A percentile compares a stretch with the other conserved stretches of the same genome.
phyloP scores from a whole-genome alignment of 192 early-diverging fungal species.

The Coemansia interrupta region DNA sequence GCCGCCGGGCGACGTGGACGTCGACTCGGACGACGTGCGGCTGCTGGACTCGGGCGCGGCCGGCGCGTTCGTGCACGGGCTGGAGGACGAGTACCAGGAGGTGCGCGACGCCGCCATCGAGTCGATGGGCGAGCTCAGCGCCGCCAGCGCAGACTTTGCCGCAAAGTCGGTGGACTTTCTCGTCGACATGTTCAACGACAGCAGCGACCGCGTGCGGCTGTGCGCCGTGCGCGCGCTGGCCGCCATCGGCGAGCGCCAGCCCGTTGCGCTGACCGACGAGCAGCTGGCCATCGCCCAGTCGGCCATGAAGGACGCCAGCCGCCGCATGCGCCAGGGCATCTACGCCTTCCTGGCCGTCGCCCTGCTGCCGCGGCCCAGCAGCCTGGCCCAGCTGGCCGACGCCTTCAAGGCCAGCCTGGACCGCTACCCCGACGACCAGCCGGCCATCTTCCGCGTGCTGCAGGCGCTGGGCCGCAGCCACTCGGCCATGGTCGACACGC shows the following conservation, averaged over 20 bases:
- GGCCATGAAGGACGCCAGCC: conserved; percentile 74
- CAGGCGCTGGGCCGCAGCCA: conserved; percentile 63
- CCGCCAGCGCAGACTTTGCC: conserved; percentile 68
- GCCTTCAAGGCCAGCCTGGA: conserved; percentile 63
- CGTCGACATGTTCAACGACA: conserved; percentile 98
- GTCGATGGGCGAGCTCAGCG: conserved; percentile 74
- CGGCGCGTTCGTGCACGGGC: conserved; percentile 92
- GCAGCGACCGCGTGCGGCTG: conserved; percentile 78
- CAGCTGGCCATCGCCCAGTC: conserved; percentile 69
- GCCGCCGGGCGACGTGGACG: conserved; percentile 66
- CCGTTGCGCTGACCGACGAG: conserved; percentile 63
- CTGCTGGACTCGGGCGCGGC: conserved; percentile 78
- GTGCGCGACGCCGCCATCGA: conserved; percentile 85
- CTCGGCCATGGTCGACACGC: conserved; percentile 27
- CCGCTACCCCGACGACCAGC: conserved; percentile 65
- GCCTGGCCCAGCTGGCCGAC: conserved; percentile 54
- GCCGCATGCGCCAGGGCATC: conserved; percentile 62
- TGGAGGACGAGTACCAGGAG: conserved; percentile 91
- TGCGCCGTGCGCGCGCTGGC: conserved; percentile 74
- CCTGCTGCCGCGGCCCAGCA: conserved; percentile 27
- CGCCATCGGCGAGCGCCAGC: conserved; percentile 60
- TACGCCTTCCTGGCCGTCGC: conserved; percentile 71
- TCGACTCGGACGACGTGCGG: conserved; percentile 62
- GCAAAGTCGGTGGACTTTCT: conserved; percentile 73
- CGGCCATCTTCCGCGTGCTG: conserved; percentile 67